Conservation (phyloP, 2,329 filamentous ascomycete species). For the Macrophomina phaseolina region DNA sequence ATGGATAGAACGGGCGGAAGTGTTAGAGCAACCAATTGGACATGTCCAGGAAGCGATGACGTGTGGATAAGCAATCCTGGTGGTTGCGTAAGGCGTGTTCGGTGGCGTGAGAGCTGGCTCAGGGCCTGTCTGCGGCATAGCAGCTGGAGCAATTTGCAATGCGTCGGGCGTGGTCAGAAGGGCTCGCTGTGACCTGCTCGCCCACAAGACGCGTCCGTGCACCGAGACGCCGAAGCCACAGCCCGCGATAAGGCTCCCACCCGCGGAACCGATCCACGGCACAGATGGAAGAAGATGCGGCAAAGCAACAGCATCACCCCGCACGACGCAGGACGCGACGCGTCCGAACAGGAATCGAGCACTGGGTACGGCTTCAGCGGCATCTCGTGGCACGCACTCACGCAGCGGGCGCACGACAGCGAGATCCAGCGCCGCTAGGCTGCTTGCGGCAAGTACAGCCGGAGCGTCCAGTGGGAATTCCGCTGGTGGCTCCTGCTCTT, state of each 20-base stretch:
- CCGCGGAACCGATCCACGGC: background rate
- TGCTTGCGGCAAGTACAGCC: background rate
- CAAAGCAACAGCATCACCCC: too few relatives aligned
- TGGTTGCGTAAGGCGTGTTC: background rate
- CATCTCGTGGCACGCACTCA: too few relatives aligned
- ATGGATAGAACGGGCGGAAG: background rate
- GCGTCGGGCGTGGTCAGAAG: background rate
- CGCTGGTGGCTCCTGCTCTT: background rate
- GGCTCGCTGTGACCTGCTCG: slow-evolving; percentile 20
- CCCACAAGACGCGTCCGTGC: background rate
- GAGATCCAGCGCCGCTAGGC: background rate
- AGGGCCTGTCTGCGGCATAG: background rate
- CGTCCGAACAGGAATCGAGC: too few relatives aligned
- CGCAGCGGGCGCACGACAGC: background rate
- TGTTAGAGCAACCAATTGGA: background rate
- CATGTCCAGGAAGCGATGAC: background rate
- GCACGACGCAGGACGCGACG: too few relatives aligned
- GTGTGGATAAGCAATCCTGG: background rate
- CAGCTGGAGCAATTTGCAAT: background rate
- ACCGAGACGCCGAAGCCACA: background rate
- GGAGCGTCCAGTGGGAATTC: background rate
- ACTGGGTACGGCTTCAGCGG: too few relatives aligned
- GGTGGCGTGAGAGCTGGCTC: background rate
- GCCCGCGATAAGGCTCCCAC: background rate
- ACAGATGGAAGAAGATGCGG: background rate